A percentile compares a stretch with the other conserved stretches of the same genome.
Conservation (phyloP, 2,329 filamentous ascomycete genomes). For the Epichloe baconii region DNA sequence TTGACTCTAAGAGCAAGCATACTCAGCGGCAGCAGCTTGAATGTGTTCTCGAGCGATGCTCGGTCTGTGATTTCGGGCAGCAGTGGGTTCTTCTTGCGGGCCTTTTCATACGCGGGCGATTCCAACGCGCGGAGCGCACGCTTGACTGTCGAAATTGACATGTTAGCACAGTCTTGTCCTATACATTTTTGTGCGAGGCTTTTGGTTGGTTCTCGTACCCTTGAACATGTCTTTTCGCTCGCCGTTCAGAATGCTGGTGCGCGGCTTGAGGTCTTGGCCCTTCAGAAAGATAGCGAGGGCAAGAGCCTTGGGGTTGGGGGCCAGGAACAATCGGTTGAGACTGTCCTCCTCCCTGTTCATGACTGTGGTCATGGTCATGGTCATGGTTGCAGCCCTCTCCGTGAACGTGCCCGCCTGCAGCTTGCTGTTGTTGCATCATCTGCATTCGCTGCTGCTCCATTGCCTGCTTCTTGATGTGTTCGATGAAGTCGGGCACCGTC, state of each 20-base stretch:
- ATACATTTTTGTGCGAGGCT: not conserved
- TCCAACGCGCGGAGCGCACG: slow-evolving; percentile 83
- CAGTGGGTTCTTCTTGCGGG: slow-evolving; percentile 75
- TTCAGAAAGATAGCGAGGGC: slow-evolving; percentile 82
- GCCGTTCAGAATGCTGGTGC: slow-evolving; percentile 87
- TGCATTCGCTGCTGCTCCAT: slow-evolving; percentile 36
- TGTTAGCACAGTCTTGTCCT: not conserved
- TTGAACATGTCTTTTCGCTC: slow-evolving; percentile 98
- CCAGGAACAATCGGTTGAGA: slow-evolving; percentile 59
- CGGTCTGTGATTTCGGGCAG: slow-evolving; percentile 82
- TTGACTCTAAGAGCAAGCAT: slow-evolving; percentile 83
- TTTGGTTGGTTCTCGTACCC: slow-evolving; percentile 38
- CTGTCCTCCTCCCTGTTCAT: slow-evolving; percentile 32
- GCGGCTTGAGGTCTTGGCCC: slow-evolving; percentile 70
- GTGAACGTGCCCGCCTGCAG: slow-evolving; percentile 9
- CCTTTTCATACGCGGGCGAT: slow-evolving; percentile 82
- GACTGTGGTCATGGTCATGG: slow-evolving; percentile 15
- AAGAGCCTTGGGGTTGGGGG: slow-evolving; percentile 77
- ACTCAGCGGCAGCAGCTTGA: slow-evolving; percentile 89
- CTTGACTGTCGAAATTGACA: slow-evolving; percentile 59
- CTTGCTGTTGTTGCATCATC: slow-evolving; percentile 23
- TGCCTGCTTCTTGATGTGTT: slow-evolving; percentile 48
- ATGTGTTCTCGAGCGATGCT: slow-evolving; percentile 78
- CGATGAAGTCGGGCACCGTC: slow-evolving; percentile 72
- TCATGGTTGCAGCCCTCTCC: slow-evolving; percentile 14